Conservation (phyloP, 2,329 filamentous ascomycete species). For the Sclerotinia sclerotiorum region DNA sequence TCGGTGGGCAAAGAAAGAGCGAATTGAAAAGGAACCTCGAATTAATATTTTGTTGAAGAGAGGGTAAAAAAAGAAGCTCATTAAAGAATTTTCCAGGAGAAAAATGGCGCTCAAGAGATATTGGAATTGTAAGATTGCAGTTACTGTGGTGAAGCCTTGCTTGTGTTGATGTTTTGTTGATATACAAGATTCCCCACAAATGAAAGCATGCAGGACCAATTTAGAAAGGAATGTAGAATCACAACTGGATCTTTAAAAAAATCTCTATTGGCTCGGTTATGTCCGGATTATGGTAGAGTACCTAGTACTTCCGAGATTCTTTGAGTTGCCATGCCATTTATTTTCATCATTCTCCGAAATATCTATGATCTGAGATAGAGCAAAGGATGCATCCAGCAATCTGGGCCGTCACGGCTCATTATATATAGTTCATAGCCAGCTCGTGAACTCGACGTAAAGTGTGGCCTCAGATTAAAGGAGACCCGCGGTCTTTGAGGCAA, state of each 20-base stretch:
- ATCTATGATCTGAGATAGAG: neutral
- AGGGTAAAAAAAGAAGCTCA: neutral
- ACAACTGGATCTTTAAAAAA: neutral
- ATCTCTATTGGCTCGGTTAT: neutral
- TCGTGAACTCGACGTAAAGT: neutral
- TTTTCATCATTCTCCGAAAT: neutral
- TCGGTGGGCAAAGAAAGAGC: conserved; percentile 16
- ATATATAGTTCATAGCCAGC: neutral
- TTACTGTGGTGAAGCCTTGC: conserved; percentile 13
- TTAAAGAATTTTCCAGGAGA: neutral
- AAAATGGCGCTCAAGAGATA: neutral
- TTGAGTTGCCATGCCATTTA: neutral
- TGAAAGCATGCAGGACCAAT: conserved; percentile 9
- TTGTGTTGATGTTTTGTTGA: conserved; percentile 24
- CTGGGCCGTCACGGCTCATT: neutral
- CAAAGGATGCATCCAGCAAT: neutral
- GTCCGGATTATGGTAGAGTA: neutral
- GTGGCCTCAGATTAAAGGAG: neutral
- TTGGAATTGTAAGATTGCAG: neutral
- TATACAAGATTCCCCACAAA: conserved; percentile 13
- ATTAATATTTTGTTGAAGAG: neutral
- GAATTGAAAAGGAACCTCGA: neutral
- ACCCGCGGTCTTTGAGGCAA: neutral
- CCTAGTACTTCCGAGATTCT: neutral
- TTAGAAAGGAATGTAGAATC: conserved; percentile 19